Conservation (phyloP, 257 asterid genomes). For the Nicotiana attenuata region DNA sequence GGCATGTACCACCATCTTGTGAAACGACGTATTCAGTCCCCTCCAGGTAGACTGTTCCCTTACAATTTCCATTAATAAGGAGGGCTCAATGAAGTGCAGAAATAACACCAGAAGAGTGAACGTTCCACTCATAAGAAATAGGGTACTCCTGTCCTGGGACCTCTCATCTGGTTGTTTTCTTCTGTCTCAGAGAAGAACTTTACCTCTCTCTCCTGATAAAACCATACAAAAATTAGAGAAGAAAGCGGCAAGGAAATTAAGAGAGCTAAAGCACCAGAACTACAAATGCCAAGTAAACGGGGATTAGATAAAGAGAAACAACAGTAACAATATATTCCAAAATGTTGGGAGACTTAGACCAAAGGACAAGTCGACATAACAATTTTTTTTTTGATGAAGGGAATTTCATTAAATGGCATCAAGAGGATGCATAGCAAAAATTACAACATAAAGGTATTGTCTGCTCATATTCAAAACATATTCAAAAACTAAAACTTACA, state of each 20-base stretch:
- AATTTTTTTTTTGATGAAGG: neutral
- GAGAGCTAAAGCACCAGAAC: neutral
- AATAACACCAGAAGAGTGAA: neutral
- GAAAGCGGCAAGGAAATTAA: neutral
- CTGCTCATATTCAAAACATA: no score
- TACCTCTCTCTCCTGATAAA: constrained; percentile 82
- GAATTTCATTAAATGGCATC: no score
- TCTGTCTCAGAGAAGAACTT: constrained; percentile 98
- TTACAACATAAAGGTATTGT: no score
- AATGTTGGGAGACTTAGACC: neutral
- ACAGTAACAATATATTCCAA: neutral
- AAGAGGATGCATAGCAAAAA: no score
- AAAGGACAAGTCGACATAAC: neutral
- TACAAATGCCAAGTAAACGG: neutral
- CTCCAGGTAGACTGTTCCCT: neutral
- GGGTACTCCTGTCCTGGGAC: constrained; percentile 98
- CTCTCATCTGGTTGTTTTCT: constrained; percentile 99
- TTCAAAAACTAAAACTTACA: no score
- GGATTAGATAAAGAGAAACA: neutral
- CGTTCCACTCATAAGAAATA: constrained; percentile 59
- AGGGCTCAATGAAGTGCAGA: constrained; percentile 7
- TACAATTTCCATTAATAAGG: neutral
- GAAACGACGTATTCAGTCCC: constrained; percentile 6
- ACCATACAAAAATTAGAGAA: neutral
- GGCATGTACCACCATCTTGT: constrained; percentile 13